Percentiles rank a stretch among this genome's conserved stretches.
Conservation (phyloP, 2,329 filamentous ascomycete species). For the Cladosporium oxysporum region DNA sequence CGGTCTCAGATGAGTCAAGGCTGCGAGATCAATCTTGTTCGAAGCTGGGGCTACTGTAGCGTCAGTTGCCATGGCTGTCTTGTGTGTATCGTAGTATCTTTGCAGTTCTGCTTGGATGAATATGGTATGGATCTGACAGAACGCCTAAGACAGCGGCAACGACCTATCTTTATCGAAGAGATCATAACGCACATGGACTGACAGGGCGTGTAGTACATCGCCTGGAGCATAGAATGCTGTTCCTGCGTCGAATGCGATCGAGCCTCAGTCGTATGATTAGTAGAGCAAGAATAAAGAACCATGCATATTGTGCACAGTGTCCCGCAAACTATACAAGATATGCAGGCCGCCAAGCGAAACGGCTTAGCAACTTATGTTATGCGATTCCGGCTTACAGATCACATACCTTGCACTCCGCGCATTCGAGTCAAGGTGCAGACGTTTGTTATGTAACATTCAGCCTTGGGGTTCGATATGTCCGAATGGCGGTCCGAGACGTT, state of each 20-base stretch:
- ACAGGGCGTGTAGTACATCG: neutral
- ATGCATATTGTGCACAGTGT: neutral
- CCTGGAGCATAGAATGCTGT: neutral
- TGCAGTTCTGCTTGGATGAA: neutral
- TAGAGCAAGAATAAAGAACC: neutral
- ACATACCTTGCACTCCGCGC: neutral
- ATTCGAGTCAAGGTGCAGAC: neutral
- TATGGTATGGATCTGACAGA: neutral
- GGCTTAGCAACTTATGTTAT: neutral
- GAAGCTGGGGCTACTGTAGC: neutral
- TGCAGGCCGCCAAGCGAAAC: slow-evolving; percentile 2
- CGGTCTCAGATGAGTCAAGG: slow-evolving; percentile 3
- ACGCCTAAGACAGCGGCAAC: neutral
- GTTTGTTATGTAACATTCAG: neutral
- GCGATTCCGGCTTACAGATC: neutral
- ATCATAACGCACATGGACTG: no score
- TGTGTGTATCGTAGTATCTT: neutral
- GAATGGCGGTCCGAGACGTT: neutral
- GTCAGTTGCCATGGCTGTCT: neutral
- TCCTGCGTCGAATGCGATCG: neutral
- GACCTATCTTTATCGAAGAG: neutral
- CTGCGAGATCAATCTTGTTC: neutral
- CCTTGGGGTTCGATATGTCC: neutral
- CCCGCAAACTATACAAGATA: neutral
- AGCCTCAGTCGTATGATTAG: neutral